Evolutionary conservation across 768 basidiomycete species (phyloP), one percentile per base, ranked within the genome.

Genomic region (Mycena floridula): DNA sequence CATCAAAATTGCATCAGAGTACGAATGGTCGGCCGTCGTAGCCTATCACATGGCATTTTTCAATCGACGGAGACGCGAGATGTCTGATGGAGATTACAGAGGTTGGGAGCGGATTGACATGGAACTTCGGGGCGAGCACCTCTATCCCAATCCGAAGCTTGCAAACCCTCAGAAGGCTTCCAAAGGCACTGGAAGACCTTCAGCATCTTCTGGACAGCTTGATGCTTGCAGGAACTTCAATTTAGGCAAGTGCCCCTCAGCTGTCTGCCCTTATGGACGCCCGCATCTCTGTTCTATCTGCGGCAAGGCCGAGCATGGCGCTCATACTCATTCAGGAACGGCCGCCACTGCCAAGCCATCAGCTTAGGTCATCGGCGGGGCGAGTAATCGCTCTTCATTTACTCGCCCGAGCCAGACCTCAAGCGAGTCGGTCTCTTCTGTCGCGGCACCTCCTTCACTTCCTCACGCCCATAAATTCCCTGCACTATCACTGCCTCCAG

Each of bases 1-100:
- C n/a, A 30, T n/a, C 25, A 25, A 7, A 9, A 9, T 30, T 30
- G 16, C 9, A 9, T 16, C 9, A 30, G 28, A 16, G 16, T 30
- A 30, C 16, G 28, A 9, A 9, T 9, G 16, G 39, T 24, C 39
- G 5, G n/a, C 39, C 5, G 39, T 40, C 23, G 7, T 16, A n/a
- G 39, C 39, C 39, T 30, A 30, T 30, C 42, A 43, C 23, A 43
- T 43, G 42, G 42, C 23, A 13, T 43, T 43, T 26, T 30, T 26
- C 25, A 43, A 5, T 16, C 20, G 18, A 26, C 42, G 26, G 5
- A 9, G 28, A 9, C 16, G 28, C 16, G 28, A 30, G 9, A 30
- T 30, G 16, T 9, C 16, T 30, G 28, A 30, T 30, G 28, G 28
- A 9, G 16, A 30, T 16, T 30, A 30, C 28, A 9, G 9, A 30